These are phyloP conservation scores for Penicillium desertorum DNA, from an alignment of 495 filamentous ascomycete species.

Conservation along the genomic window DNA sequence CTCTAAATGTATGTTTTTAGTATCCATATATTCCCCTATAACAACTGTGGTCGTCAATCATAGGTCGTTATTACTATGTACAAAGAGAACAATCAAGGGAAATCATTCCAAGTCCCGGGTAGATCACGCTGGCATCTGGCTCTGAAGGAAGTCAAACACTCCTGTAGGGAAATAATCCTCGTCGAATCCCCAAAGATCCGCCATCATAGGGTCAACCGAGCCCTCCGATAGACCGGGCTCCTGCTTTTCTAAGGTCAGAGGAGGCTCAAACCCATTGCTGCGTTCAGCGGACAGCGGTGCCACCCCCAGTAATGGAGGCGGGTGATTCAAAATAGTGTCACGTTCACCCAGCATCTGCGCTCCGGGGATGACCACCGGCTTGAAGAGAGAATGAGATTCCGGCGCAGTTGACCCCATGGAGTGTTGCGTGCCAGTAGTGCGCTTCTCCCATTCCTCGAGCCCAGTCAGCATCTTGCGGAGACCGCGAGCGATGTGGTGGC, in stretches of 20 bases:
- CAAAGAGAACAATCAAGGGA: conserved; percentile 8
- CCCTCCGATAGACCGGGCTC: conserved; percentile 44
- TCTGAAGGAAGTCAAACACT: conserved; percentile 51
- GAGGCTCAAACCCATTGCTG: conserved; percentile 36
- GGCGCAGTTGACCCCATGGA: conserved; percentile 22
- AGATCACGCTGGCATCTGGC: conserved; percentile 45
- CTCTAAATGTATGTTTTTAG: conserved; percentile 6
- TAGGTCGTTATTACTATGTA: conserved; percentile 15
- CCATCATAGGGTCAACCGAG: conserved; percentile 50
- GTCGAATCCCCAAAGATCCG: conserved; percentile 50
- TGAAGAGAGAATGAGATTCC: conserved; percentile 40
- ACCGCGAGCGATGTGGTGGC: conserved; percentile 53
- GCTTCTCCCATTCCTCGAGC: conserved; percentile 49
- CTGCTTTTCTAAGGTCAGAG: conserved; percentile 24
- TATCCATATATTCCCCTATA: conserved; percentile 6
- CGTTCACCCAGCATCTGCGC: conserved; percentile 43
- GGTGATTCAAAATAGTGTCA: conserved; percentile 44
- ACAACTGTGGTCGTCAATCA: conserved; percentile 4
- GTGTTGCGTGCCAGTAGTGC: conserved; percentile 28
- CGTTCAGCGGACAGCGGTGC: conserved; percentile 48
- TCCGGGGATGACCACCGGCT: conserved; percentile 41
- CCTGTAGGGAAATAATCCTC: conserved; percentile 52
- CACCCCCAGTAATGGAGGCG: conserved; percentile 43
- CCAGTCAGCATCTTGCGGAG: conserved; percentile 54
- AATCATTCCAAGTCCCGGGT: conserved; percentile 2